These are phyloP conservation scores for Apophysomyces elegans DNA, from an alignment of 371 early-diverging fungal species.

Conservation along the genomic window DNA sequence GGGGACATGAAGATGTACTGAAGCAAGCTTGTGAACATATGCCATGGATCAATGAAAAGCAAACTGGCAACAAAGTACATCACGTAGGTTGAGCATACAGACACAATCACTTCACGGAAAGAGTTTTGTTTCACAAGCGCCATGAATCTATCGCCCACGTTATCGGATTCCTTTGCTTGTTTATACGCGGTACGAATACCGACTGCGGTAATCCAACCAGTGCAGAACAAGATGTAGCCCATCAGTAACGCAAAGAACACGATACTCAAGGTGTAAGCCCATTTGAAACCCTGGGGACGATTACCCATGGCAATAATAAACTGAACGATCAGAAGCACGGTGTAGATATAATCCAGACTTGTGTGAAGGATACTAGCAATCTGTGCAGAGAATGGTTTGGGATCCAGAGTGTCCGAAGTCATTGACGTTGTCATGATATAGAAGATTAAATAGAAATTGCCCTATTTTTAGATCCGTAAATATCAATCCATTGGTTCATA, in stretches of 20 bases:
- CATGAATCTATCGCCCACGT: constrained; percentile 3
- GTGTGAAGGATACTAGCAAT: constrained; percentile 45
- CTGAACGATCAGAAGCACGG: constrained; percentile 61
- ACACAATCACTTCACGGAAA: constrained; percentile 82
- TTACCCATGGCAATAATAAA: constrained; percentile 83
- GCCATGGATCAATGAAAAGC: constrained; percentile 89
- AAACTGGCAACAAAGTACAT: constrained; percentile 79
- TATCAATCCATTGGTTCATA: neutral
- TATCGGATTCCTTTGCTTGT: constrained; percentile 24
- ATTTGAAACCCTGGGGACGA: constrained; percentile 78
- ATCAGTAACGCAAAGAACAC: constrained; percentile 39
- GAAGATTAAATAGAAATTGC: constrained; percentile 84
- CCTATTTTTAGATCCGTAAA: constrained; percentile 34
- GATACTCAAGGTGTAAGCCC: constrained; percentile 62
- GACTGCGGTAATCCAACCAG: constrained; percentile 48
- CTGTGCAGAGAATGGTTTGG: constrained; percentile 54
- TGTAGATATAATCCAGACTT: constrained; percentile 62
- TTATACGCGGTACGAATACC: constrained; percentile 41
- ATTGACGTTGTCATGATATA: constrained; percentile 65
- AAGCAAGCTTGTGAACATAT: constrained; percentile 87
- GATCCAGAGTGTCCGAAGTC: constrained; percentile 20
- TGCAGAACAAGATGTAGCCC: constrained; percentile 57
- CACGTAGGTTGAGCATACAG: constrained; percentile 82
- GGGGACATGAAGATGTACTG: constrained; percentile 89
- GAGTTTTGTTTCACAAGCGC: constrained; percentile 36